Conservation (phyloP, 2,329 filamentous ascomycete genomes). For the Verticillium isaacii region DNA sequence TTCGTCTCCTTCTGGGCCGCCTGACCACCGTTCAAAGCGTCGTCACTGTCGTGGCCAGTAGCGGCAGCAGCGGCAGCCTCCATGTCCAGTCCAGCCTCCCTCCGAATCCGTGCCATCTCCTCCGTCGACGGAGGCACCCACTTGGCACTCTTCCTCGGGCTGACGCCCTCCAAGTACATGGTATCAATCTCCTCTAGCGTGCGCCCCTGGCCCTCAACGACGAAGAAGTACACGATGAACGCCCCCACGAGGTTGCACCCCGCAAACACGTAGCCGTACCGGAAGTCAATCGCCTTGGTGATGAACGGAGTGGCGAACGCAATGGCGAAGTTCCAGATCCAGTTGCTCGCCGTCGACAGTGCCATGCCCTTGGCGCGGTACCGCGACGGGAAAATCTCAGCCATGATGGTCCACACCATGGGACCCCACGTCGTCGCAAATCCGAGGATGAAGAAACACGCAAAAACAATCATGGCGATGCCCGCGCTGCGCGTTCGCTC, state of each 20-base stretch:
- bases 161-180: slow-evolving; percentile 65
- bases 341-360: slow-evolving; percentile 57
- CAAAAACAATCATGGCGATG: slow-evolving; percentile 58
- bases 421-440: slow-evolving; percentile 66
- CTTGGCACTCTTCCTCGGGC: slow-evolving; percentile 55
- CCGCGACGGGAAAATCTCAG: slow-evolving; percentile 60
- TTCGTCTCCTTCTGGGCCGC: background rate
- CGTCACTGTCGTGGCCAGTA: background rate
- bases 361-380: slow-evolving; percentile 59
- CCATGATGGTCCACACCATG: slow-evolving; percentile 60
- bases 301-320: slow-evolving; percentile 81
- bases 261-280: slow-evolving; percentile 73
- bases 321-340: slow-evolving; percentile 70
- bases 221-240: slow-evolving; percentile 69
- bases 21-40: background rate
- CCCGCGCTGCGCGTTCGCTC: slow-evolving; percentile 37
- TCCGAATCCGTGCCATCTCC: slow-evolving; percentile 36
- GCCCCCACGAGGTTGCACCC: slow-evolving; percentile 63
- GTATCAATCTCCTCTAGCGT: slow-evolving; percentile 76
- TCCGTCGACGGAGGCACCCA: slow-evolving; percentile 44
- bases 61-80: slow-evolving; percentile 14
- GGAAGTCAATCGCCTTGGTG: slow-evolving; percentile 64
- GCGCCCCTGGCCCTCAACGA: slow-evolving; percentile 68
- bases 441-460: slow-evolving; percentile 58
- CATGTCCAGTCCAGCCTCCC: slow-evolving; percentile 33